phyloP scores from a whole-genome alignment of 805 yeast genomes.

The Candida mattraensis region DNA sequence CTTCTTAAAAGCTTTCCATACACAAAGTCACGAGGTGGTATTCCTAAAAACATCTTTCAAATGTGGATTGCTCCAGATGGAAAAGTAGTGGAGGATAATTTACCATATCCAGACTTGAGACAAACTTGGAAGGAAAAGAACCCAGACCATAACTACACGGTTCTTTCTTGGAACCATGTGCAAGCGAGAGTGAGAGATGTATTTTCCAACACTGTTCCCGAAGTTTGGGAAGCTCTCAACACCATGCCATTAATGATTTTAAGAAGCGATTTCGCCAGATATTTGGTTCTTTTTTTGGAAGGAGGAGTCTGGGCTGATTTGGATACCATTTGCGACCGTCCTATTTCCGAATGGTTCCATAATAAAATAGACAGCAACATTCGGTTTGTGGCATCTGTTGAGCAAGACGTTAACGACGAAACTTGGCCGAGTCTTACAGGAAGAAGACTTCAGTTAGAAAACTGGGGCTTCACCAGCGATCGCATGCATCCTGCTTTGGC shows the following conservation, averaged over 20 bases:
- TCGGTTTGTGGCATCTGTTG: slow-evolving; percentile 83
- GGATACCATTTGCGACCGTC: slow-evolving; percentile 71
- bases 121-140: slow-evolving; percentile 62
- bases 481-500: slow-evolving; percentile 83
- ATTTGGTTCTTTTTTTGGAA: slow-evolving; percentile 73
- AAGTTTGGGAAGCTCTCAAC: slow-evolving; percentile 68
- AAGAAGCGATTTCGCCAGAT: slow-evolving; percentile 87
- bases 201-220: slow-evolving; percentile 66
- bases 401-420: slow-evolving; percentile 87
- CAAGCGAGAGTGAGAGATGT: slow-evolving; percentile 48
- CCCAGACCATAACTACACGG: slow-evolving; percentile 60
- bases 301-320: slow-evolving; percentile 91
- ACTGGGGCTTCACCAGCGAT: slow-evolving; percentile 88
- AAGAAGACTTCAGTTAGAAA: slow-evolving; percentile 85
- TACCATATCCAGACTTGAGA: slow-evolving; percentile 44
- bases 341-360: slow-evolving; percentile 63
- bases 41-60: slow-evolving; percentile 21
- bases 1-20: slow-evolving; percentile 17
- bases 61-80: slow-evolving; percentile 20
- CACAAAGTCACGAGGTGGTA: slow-evolving; percentile 11
- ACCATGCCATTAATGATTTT: slow-evolving; percentile 74
- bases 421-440: slow-evolving; percentile 90
- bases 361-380: slow-evolving; percentile 34
- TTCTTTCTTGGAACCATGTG: slow-evolving; percentile 56
- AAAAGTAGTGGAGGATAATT: slow-evolving; percentile 42